Base-by-base conservation (phyloP, 2,329 filamentous ascomycete genomes). In the Clarireedia hainanense region DNA sequence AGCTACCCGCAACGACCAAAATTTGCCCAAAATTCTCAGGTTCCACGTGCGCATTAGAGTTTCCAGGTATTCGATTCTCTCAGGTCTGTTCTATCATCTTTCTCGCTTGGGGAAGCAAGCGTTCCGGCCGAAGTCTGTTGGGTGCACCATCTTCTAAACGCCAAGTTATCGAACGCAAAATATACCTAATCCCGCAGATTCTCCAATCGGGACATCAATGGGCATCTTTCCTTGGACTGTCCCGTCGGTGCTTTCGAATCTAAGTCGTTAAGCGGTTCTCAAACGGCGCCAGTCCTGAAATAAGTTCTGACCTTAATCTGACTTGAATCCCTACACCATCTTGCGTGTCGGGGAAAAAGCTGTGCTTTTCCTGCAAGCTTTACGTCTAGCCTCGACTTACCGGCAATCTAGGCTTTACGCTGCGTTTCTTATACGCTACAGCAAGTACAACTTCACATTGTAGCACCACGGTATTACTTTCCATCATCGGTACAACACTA, bases 1-100 rank as follows among this genome's bases (percentile, higher is more conserved):
- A 52, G 54, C 49, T 24, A 40, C 27, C 49, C 54, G 40, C 24
- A 45, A 43, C 50, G 14, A 43, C 17, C 15, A 37, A 48, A 51
- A 48, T 39, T 39, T 48, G 17, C 40, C 14, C 42, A 47, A 10
- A 39, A 34, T 27, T 6, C 42, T 26, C 17, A 15, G 2, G 15
- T 42, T 30, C 23, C 27, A 48, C 43, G 34, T 39, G 48, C 48
- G 23, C 26, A 50, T 23, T 26, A 17, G 9, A 26, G 15, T n/a
- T 9, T n/a, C 42, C 23, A 20, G 23, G 23, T 12, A 26, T 23
- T 46, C 20, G 42, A 46, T 46, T 24, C 39, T 20, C 20, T 20
- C 20, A 20, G 20, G 20, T 2, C 20, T 14, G 15, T 12, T 34
- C 39, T 10, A 42, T 27, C n/a, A 20, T 46, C 42, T 48, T 55